Evolutionary conservation across 805 yeast genomes (phyloP).

Genomic region (Ogataea naganishii): DNA sequence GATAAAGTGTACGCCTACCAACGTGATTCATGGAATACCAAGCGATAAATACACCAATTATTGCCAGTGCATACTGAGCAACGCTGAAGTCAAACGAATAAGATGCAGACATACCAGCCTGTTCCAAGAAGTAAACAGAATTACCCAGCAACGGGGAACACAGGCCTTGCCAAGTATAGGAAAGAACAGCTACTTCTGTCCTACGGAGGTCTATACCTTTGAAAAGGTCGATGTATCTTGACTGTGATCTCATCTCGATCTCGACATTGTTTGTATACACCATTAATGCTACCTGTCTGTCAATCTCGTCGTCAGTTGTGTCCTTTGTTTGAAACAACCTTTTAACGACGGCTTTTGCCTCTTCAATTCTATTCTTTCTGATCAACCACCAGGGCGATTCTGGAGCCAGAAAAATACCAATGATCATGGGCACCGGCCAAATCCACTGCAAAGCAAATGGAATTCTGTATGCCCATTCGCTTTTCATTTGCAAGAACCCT

Average conservation of each 20-base stretch:
- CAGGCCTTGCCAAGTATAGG: conserved; percentile 48
- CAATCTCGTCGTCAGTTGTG: background rate
- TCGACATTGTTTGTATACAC: conserved; percentile 10
- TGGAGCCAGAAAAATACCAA: conserved; percentile 38
- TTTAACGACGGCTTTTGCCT: conserved; percentile 35
- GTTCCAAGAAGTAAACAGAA: conserved; percentile 33
- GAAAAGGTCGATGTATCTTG: conserved; percentile 33
- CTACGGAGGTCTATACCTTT: conserved; percentile 37
- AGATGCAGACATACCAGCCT: conserved; percentile 10
- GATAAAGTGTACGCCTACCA: conserved; percentile 27
- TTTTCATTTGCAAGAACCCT: conserved; percentile 4
- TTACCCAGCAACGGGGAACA: conserved; percentile 57
- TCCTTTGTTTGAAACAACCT: conserved; percentile 25
- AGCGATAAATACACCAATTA: conserved; percentile 21
- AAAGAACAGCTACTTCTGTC: conserved; percentile 42
- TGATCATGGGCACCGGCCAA: conserved; percentile 43
- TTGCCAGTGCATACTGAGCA: conserved; percentile 24
- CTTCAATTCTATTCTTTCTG: conserved; percentile 28
- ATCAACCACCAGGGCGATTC: conserved; percentile 54
- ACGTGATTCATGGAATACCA: conserved; percentile 30
- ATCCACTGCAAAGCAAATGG: conserved; percentile 57
- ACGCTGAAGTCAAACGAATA: conserved; percentile 15
- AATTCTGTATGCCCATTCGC: conserved; percentile 35
- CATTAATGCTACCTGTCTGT: conserved; percentile 8
- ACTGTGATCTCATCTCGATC: conserved; percentile 4